Base-by-base conservation (phyloP, 257 asterid species). In the Scutellaria barbata region DNA sequence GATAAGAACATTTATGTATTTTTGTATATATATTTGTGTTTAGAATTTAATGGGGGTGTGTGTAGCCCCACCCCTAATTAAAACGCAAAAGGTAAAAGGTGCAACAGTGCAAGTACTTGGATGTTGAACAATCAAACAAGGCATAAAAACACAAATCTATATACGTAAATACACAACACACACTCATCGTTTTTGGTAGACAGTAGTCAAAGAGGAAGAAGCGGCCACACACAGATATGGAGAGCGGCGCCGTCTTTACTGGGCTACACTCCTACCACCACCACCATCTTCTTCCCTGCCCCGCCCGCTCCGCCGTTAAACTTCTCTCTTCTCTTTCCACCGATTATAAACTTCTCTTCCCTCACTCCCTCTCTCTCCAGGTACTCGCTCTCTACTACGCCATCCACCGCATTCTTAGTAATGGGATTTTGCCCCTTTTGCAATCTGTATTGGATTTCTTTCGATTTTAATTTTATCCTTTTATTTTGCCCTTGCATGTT, bases 161-260 rank as follows among this genome's bases (percentile, higher is more conserved):
- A n/a, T 20, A 20, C 2, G 2, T 20, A 20, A 0, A 20, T 2
- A 20, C 25, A 20, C 25, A 20, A 0, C 2, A 30, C 4, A 30
- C 35, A 30, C 35, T 35, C 62, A 47, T 71, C 65, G 46, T 43
- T 66, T 67, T 67, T 7, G 46, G 52, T 17, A 33, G 50, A 22
- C 20, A 13, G 7, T 46, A 16, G 69, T 56, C 60, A 68, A 11
- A 65, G 39, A 39, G 57, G 48, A 37, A 17, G 35, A 46, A 66
- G 10, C 45, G 33, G 35, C 16, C 56, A 39, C 8, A 9, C 51
- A 61, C 42, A 78, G 74, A 67, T 52, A 82, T 85, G 90, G 88
- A 79, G 71, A 77, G 79, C 86, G 85, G 84, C 82, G 86, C 81
- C 41, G 78, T 75, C 46, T 83, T 77, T 52, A 76, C 82, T 8